Conservation (phyloP, 1,284 basidiomycete species). For the Leccinum solheimii region DNA sequence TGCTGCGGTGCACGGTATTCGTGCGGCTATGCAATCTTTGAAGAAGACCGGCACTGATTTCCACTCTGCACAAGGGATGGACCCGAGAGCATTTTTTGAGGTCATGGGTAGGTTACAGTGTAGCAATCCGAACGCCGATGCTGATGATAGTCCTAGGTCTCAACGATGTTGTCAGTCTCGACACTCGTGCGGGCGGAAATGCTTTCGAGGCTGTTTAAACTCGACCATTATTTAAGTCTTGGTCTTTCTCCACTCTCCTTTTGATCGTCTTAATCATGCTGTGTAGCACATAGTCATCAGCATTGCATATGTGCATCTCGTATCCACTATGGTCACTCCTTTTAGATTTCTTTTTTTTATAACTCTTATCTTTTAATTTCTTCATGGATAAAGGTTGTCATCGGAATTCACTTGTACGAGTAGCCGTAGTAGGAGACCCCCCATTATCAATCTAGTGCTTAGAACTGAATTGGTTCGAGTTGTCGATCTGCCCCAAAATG, state of each 20-base stretch:
- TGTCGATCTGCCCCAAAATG: conserved; percentile 13
- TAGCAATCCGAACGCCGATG: no score
- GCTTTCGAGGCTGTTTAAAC: conserved; percentile 52
- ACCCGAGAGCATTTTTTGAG: conserved; percentile 73
- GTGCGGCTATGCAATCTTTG: conserved; percentile 69
- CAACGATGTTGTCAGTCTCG: conserved; percentile 55
- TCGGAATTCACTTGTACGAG: conserved; percentile 8
- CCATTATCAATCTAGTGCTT: neutral
- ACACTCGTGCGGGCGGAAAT: conserved; percentile 59
- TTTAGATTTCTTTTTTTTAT: conserved; percentile 23
- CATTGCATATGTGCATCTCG: conserved; percentile 9
- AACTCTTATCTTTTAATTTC: conserved; percentile 15
- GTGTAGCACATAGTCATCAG: conserved; percentile 25
- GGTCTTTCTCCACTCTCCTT: neutral
- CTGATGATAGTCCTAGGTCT: conserved; percentile 42
- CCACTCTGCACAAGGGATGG: conserved; percentile 68
- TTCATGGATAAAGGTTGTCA: conserved; percentile 15
- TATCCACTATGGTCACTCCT: conserved; percentile 22
- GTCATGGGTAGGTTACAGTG: conserved; percentile 54
- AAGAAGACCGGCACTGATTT: conserved; percentile 78
- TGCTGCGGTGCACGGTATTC: conserved; percentile 69
- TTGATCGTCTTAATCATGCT: conserved; percentile 9
- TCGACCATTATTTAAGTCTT: neutral
- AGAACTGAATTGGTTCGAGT: conserved; percentile 16
- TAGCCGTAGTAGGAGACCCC: neutral